These are phyloP conservation scores for Dendrostoma leiphaemia DNA, from an alignment of 2,329 filamentous ascomycete genomes.

Conservation along the genomic window DNA sequence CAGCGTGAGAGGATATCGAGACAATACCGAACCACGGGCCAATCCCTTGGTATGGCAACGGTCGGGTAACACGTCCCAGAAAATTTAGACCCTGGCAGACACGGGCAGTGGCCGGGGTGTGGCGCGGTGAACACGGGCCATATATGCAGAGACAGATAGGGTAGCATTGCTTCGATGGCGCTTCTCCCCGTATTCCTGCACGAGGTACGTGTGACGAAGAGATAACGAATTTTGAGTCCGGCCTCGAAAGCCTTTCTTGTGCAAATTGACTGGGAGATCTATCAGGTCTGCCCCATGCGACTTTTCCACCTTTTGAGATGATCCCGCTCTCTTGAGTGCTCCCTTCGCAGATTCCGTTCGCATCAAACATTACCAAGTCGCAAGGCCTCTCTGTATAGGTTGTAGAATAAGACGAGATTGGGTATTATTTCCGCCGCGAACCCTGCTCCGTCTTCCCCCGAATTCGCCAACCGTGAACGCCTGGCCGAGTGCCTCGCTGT, in stretches of 20 bases:
- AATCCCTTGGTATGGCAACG: too few relatives aligned
- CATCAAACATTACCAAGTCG: conserved; percentile 5
- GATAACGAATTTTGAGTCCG: not conserved
- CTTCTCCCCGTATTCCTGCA: too few relatives aligned
- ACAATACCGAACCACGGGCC: too few relatives aligned
- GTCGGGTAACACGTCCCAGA: too few relatives aligned
- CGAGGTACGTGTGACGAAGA: too few relatives aligned
- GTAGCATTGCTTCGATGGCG: too few relatives aligned
- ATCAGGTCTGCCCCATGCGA: conserved; percentile 8
- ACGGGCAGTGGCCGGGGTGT: too few relatives aligned
- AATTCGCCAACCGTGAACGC: not conserved
- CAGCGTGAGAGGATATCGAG: too few relatives aligned
- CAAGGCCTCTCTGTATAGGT: not conserved
- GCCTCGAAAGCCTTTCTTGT: not conserved
- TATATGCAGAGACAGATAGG: too few relatives aligned
- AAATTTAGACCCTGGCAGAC: too few relatives aligned
- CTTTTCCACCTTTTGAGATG: not conserved
- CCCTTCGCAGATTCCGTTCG: not conserved
- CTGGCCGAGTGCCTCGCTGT: not conserved
- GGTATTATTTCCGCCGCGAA: not conserved
- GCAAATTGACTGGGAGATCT: conserved; percentile 15
- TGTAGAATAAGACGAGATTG: conserved; percentile 7
- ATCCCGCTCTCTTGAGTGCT: not conserved
- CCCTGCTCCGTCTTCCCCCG: not conserved
- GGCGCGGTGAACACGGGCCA: too few relatives aligned